phyloP scores from a whole-genome alignment of 805 yeast species.

The Candida xiaguanensis region DNA sequence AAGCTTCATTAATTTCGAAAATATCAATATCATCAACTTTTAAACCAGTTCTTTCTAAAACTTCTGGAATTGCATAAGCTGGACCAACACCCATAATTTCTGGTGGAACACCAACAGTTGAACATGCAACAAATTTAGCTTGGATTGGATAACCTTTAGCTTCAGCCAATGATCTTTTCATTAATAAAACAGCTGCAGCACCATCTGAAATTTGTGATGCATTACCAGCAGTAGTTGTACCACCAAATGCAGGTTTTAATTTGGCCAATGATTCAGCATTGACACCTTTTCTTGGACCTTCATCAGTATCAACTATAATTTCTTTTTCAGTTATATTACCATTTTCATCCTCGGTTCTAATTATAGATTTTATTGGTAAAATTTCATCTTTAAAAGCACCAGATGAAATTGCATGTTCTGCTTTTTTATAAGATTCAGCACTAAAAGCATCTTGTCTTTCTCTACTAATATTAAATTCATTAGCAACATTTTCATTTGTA shows the following conservation, averaged over 20 bases:
- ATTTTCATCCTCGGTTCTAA: constrained; percentile 37
- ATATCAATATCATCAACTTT: constrained; percentile 63
- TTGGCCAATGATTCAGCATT: constrained; percentile 72
- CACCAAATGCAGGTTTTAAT: constrained; percentile 87
- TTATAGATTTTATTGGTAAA: constrained; percentile 67
- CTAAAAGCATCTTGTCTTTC: constrained; percentile 83
- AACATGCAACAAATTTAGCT: constrained; percentile 77
- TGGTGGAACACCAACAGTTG: constrained; percentile 91
- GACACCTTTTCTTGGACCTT: constrained; percentile 87
- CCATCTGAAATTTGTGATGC: constrained; percentile 96
- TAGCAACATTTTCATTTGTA: constrained; percentile 88
- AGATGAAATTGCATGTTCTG: constrained; percentile 63
- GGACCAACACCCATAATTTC: constrained; percentile 99
- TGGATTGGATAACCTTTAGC: constrained; percentile 64
- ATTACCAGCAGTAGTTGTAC: constrained; percentile 92
- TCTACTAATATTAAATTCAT: constrained; percentile 61
- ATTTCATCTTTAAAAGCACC: constrained; percentile 90
- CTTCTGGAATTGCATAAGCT: constrained; percentile 88
- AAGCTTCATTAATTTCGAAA: constrained; percentile 93
- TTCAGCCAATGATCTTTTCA: constrained; percentile 83
- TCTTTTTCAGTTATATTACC: constrained; percentile 40
- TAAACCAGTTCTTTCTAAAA: constrained; percentile 60
- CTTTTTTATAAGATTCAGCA: constrained; percentile 80
- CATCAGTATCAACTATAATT: constrained; percentile 61
- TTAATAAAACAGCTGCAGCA: constrained; percentile 83